These are phyloP conservation scores for Fusarium sp. DNA, from an alignment of 2,329 filamentous ascomycete genomes.

Conservation along the genomic window DNA sequence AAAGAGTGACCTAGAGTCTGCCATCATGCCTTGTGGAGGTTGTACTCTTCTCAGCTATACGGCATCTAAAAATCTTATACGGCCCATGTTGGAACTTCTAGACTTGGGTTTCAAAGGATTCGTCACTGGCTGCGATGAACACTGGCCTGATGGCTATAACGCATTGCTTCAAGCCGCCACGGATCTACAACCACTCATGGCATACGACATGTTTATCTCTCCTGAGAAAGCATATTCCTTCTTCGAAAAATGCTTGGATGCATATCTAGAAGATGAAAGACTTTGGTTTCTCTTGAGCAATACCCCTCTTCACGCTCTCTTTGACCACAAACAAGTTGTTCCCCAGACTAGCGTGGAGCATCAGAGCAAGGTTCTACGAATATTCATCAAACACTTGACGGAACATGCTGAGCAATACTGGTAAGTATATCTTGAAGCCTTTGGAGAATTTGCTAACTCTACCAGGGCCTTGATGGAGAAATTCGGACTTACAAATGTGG, in stretches of 20 bases:
- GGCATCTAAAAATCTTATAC: not conserved
- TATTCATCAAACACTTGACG: constrained; percentile 35
- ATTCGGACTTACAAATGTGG: constrained; percentile 7
- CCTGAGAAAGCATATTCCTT: constrained; percentile 20
- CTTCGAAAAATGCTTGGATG: constrained; percentile 37
- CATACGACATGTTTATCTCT: constrained; percentile 24
- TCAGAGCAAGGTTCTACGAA: constrained; percentile 19
- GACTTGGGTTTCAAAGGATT: constrained; percentile 38
- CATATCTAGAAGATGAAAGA: constrained; percentile 33
- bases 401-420: constrained; percentile 35
- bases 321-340: constrained; percentile 9
- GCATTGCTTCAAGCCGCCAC: constrained; percentile 35
- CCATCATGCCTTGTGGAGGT: constrained; percentile 40
- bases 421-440: constrained; percentile 11
- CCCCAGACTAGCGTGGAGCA: not conserved
- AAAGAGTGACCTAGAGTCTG: constrained; percentile 27
- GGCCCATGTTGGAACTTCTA: constrained; percentile 38
- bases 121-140: constrained; percentile 31
- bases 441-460: constrained; percentile 8
- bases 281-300: constrained; percentile 37
- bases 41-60: constrained; percentile 46
- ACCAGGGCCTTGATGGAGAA: constrained; percentile 36
- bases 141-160: constrained; percentile 44
- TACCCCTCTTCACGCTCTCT: constrained; percentile 37
- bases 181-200: constrained; percentile 24